Evolutionary conservation across 2,329 filamentous ascomycete genomes (phyloP), one percentile per base, ranked within the genome.

Genomic region (Coleophoma crateriformis): DNA sequence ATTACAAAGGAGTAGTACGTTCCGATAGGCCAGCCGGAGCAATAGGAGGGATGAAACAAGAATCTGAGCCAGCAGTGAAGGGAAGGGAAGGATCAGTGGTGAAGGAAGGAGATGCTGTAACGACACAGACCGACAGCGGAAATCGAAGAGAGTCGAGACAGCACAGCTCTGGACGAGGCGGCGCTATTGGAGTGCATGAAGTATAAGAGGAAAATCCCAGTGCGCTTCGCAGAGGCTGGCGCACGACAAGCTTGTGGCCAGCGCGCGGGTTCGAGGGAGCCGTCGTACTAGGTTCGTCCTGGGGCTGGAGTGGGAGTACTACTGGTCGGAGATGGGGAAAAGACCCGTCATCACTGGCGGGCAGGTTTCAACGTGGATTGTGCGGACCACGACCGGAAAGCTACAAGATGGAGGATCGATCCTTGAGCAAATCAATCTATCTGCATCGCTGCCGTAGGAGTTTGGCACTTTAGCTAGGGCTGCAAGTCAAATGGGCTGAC

Each of bases 41-140:
- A 53, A 57, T 48, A 58, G 50, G 22, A 58, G 41, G 57, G 49
- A 58, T 60, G 54, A 59, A 61, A 56, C 58, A 54, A 50, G 46
- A 56, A 60, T 57, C 61, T 64, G 62, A 64, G 53, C 62, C 61
- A 65, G 61, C 61, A 64, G 62, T 55, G 27, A 27, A 27, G 27
- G 27, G 27, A 50, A 52, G 55, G 50, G 59, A 47, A 51, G 58
- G 52, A 54, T 56, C 52, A 56, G 47, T 54, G 51, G 55, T 51
- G 54, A 60, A 58, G 48, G 43, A 54, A 60, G 27, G 59, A 51
- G 50, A 52, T 50, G 46, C 35, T 38, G 54, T 50, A 52, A 56
- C 53, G 51, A 57, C 53, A 61, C 55, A 54, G 51, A 52, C 55
- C 55, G 51, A 52, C 50, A 58, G 53, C 58, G 57, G 55, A 48